Conservation (phyloP, 768 basidiomycete species). For the Lentinula sp. region DNA sequence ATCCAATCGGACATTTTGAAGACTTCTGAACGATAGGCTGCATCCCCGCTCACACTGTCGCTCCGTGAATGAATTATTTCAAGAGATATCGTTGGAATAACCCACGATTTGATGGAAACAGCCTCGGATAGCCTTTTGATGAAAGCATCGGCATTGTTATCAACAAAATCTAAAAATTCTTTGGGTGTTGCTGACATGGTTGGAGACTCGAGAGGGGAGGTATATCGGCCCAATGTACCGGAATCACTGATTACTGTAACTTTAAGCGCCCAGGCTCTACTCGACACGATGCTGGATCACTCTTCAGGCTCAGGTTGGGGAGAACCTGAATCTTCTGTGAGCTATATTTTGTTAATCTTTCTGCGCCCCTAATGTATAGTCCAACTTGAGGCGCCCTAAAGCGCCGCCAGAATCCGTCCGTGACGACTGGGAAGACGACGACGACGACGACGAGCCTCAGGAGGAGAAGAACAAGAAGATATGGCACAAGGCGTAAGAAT, state of each 20-base stretch:
- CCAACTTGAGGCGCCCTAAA: background rate
- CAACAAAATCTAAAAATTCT: slow-evolving; percentile 50
- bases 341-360: background rate
- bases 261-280: background rate
- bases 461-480: slow-evolving; percentile 44
- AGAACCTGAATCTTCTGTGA: slow-evolving; percentile 1
- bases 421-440: slow-evolving; percentile 59
- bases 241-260: background rate
- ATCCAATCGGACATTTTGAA: slow-evolving; percentile 85
- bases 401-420: slow-evolving; percentile 16
- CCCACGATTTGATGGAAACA: slow-evolving; percentile 63
- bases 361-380: background rate
- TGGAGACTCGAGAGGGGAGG: background rate
- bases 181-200: slow-evolving; percentile 40
- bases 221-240: background rate
- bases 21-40: slow-evolving; percentile 66
- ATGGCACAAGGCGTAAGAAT: slow-evolving; percentile 68
- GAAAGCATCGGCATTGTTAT: slow-evolving; percentile 64
- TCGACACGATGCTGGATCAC: background rate
- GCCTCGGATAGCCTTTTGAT: slow-evolving; percentile 76
- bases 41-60: slow-evolving; percentile 64
- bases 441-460: slow-evolving; percentile 32
- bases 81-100: slow-evolving; percentile 1
- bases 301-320: background rate
- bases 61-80: background rate